Conservation (phyloP, 2,329 filamentous ascomycete genomes). For the Trichoderma citrinoviride region DNA sequence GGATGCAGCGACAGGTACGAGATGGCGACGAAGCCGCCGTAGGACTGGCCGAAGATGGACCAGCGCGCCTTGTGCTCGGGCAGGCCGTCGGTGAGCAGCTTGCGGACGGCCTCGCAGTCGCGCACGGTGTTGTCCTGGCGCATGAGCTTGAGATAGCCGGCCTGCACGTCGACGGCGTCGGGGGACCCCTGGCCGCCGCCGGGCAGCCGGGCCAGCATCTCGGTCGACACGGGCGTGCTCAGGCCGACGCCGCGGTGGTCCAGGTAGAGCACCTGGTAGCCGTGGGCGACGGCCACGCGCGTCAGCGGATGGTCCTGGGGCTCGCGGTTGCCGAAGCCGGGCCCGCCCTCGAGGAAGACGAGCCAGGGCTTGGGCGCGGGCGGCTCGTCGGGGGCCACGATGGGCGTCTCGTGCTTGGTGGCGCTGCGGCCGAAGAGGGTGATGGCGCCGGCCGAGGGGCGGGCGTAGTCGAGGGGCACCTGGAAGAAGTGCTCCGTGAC, state of each 20-base stretch:
- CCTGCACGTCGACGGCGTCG: constrained; percentile 57
- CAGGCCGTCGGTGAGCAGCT: constrained; percentile 67
- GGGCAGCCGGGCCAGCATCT: constrained; percentile 57
- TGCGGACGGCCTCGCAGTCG: constrained; percentile 82
- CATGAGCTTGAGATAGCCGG: constrained; percentile 78
- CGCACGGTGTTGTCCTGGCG: constrained; percentile 86
- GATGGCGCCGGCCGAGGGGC: constrained; percentile 59
- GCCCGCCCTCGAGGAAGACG: constrained; percentile 82
- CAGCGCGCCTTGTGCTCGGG: constrained; percentile 71
- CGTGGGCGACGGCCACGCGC: constrained; percentile 68
- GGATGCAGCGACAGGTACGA: constrained; percentile 83
- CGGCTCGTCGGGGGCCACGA: constrained; percentile 45
- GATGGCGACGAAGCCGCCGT: constrained; percentile 81
- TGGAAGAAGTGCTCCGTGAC: constrained; percentile 84
- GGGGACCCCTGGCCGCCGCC: constrained; percentile 48
- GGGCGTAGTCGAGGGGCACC: constrained; percentile 75
- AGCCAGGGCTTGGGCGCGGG: constrained; percentile 53
- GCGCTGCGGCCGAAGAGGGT: constrained; percentile 77
- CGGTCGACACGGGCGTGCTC: constrained; percentile 74
- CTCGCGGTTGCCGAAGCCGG: constrained; percentile 71
- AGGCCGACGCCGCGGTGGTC: constrained; percentile 89
- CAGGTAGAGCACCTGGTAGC: constrained; percentile 82
- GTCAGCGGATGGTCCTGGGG: constrained; percentile 74
- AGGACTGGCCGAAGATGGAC: constrained; percentile 87
- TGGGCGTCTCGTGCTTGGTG: constrained; percentile 61